Evolutionary conservation across 768 basidiomycete genomes (phyloP).

Genomic region (Mycena capillaripes): DNA sequence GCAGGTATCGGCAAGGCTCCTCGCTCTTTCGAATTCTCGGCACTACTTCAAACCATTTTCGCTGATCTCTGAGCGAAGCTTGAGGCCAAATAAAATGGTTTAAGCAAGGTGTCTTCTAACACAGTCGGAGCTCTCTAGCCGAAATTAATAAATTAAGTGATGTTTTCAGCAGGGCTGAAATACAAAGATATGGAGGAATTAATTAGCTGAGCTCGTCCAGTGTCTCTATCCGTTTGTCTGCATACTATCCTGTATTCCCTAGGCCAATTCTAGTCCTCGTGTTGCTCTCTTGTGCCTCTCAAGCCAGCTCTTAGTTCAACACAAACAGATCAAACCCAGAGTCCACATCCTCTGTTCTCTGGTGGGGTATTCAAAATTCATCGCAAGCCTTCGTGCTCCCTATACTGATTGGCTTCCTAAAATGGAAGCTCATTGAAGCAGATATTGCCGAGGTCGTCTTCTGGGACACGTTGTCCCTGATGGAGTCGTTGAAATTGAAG

Average conservation of each 20-base stretch:
- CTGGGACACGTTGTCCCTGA: background rate
- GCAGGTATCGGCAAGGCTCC: too few species aligned
- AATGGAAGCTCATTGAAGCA: background rate
- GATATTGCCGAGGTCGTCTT: background rate
- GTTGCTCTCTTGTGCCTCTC: background rate
- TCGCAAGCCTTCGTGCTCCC: background rate
- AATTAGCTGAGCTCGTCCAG: conserved; percentile 4
- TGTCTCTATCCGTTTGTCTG: conserved; percentile 4
- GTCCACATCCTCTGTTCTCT: background rate
- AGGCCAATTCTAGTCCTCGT: background rate
- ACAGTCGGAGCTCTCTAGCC: too few species aligned
- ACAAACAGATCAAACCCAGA: conserved; percentile 1
- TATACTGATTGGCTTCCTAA: background rate
- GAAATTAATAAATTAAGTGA: too few species aligned
- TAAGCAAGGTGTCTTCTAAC: too few species aligned
- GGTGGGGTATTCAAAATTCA: conserved; percentile 5
- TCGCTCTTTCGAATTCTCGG: too few species aligned
- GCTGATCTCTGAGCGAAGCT: too few species aligned
- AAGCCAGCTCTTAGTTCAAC: background rate
- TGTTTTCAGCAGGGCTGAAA: too few species aligned
- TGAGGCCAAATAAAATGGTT: too few species aligned
- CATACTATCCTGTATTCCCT: background rate
- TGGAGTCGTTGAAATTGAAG: background rate
- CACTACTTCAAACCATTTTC: too few species aligned
- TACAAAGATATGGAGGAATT: too few species aligned